Evolutionary conservation across 108 stramenopile genomes (phyloP), one percentile per base, ranked within the genome.

Genomic region (Nannochloropsis gaditana): DNA sequence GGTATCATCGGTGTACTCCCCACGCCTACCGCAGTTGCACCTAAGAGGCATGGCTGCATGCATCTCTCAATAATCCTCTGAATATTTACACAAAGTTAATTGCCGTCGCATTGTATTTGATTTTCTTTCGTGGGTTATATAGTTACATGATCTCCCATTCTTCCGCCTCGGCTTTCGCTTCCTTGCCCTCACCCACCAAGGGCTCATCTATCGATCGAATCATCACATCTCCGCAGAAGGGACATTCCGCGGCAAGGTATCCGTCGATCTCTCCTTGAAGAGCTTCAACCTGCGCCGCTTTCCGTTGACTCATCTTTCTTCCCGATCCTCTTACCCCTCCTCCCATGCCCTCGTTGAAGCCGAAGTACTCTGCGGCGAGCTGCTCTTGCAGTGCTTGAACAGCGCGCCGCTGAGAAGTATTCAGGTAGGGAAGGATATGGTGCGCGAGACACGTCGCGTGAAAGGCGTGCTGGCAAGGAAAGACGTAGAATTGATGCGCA

Each of bases 381-480:
- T 45, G 43, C 79, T 79, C 73, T 21, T 44, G 21, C 45, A 90
- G 84, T 5, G 80, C 44, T 3, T 17, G 21, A 2, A 90, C 80
- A 4, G 86, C 86, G 4, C 79, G 6, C 17, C 43, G 89, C 41
- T 89, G 89, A 31, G 59, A 45, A 11, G 79, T 19, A 9, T 83
- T 84, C 43, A 91, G 83, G 45, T 90, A 80, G n/a, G 83, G 84
- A 11, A 82, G 87, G 43, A 87, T 85, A 50, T 90, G 43, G 11
- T 86, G 81, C 79, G 85, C 1, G 31, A 91, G 83, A 82, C 91
- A 91, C 79, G 87, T n/a, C 45, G 79, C 85, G 87, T 91, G 91
- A 85, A 91, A 91, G 59, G 89, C 89, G 86, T 91, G 91, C 44
- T 45, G 21, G 83, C 91, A 91, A 3, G 91, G 91, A 80, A 91